A percentile compares a stretch with the other conserved stretches of the same genome.
Evolutionary conservation across 495 filamentous ascomycete genomes (phyloP).

Genomic region (Viridothelium virens): DNA sequence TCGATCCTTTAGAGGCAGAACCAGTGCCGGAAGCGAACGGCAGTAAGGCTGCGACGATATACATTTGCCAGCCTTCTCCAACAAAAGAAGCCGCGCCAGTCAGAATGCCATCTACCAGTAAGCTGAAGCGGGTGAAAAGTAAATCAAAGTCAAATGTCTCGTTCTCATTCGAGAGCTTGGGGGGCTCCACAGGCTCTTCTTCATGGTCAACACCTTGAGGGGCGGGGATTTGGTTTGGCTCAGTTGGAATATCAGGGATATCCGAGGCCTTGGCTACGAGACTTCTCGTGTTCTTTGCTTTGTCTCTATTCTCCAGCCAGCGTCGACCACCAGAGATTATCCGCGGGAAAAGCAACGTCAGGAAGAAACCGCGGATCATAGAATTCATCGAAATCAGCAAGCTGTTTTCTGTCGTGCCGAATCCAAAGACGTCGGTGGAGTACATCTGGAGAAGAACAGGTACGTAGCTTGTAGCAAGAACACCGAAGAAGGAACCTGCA

Average conservation of each 20-base stretch:
- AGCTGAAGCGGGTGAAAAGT: slow-evolving; percentile 46
- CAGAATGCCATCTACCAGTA: slow-evolving; percentile 45
- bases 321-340: slow-evolving; percentile 45
- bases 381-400: slow-evolving; percentile 47
- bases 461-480: slow-evolving; percentile 50
- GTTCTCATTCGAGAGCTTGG: slow-evolving; percentile 26
- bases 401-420: slow-evolving; percentile 47
- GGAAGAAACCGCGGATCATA: slow-evolving; percentile 46
- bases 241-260: slow-evolving; percentile 17
- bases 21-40: slow-evolving; percentile 50
- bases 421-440: slow-evolving; percentile 47
- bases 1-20: slow-evolving; percentile 50
- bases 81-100: slow-evolving; percentile 47
- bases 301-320: slow-evolving; percentile 34
- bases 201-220: slow-evolving; percentile 31
- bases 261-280: slow-evolving; percentile 3
- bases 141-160: slow-evolving; percentile 47
- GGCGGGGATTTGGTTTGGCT: slow-evolving; percentile 20
- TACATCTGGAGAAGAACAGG: slow-evolving; percentile 33
- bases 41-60: slow-evolving; percentile 41
- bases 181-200: slow-evolving; percentile 37
- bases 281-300: neutral
- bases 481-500: slow-evolving; percentile 47
- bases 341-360: slow-evolving; percentile 48
- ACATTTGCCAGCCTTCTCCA: slow-evolving; percentile 47